Percentiles rank a stretch among this genome's conserved stretches.
phyloP scores from a whole-genome alignment of 78 protist species.

The Monosiga brevicollis region DNA sequence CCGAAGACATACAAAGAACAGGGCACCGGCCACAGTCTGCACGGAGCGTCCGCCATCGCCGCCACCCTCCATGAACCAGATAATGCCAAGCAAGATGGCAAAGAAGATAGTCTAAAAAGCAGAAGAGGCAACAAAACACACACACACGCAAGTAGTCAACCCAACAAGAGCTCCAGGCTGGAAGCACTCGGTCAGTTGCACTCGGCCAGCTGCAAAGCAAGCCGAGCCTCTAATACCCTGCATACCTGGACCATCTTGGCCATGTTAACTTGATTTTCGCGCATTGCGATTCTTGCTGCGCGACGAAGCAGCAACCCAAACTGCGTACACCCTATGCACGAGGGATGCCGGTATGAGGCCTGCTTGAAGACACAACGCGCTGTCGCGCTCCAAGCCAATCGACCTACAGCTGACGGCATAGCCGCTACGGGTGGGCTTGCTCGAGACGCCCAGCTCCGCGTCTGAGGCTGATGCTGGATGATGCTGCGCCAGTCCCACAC shows the following conservation, averaged over 20 bases:
- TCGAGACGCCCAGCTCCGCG: background rate
- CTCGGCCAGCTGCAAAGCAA: no score
- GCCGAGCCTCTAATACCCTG: no score
- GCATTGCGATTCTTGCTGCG: background rate
- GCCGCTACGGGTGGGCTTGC: background rate
- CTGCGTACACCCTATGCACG: background rate
- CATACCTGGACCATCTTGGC: no score
- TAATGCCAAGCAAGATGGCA: background rate
- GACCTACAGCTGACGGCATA: background rate
- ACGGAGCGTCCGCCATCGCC: background rate
- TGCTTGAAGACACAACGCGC: no score
- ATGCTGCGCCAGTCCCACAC: no score
- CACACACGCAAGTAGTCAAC: no score
- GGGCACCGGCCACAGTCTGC: background rate
- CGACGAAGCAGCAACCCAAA: background rate
- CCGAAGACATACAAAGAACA: background rate
- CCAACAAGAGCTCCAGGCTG: no score
- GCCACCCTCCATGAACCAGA: background rate
- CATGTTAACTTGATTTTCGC: no score
- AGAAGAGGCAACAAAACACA: no score
- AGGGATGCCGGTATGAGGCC: no score
- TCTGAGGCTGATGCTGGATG: background rate
- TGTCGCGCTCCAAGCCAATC: no score
- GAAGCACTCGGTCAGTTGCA: no score
- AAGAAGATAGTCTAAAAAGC: background rate